These are phyloP conservation scores for Phyllosticta citrichinensis DNA, from an alignment of 2,329 filamentous ascomycete species.

Conservation along the genomic window DNA sequence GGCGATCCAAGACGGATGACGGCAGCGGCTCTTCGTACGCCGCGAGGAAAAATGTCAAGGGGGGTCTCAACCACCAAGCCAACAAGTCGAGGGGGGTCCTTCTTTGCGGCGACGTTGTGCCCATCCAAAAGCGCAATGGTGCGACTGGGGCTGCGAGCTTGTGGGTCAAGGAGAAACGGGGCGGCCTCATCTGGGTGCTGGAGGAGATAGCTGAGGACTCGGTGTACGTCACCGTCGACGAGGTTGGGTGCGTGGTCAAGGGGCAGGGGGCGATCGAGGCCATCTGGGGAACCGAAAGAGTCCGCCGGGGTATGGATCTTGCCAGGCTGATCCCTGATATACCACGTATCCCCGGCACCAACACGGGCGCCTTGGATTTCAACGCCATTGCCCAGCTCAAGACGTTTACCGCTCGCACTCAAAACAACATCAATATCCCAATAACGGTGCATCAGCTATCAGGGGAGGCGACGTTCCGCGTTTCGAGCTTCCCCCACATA, in stretches of 20 bases:
- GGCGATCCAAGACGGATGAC: slow-evolving; percentile 56
- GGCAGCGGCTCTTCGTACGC: slow-evolving; percentile 41
- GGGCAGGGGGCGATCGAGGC: slow-evolving; percentile 66
- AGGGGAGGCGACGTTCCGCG: slow-evolving; percentile 60
- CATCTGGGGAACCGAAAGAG: slow-evolving; percentile 71
- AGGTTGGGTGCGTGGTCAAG: slow-evolving; percentile 62
- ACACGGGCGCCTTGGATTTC: slow-evolving; percentile 67
- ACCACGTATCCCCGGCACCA: slow-evolving; percentile 63
- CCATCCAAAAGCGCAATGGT: slow-evolving; percentile 92
- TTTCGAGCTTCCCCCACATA: slow-evolving; percentile 95
- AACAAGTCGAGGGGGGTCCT: slow-evolving; percentile 80
- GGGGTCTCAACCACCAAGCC: slow-evolving; percentile 55
- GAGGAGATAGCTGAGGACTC: slow-evolving; percentile 97
- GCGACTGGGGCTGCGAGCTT: slow-evolving; percentile 84
- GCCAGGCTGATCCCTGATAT: slow-evolving; percentile 71
- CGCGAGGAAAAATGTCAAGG: slow-evolving; percentile 40
- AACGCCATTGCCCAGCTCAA: slow-evolving; percentile 60
- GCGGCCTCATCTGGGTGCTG: slow-evolving; percentile 91
- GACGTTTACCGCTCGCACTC: slow-evolving; percentile 78
- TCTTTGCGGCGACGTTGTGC: slow-evolving; percentile 94
- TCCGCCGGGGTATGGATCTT: slow-evolving; percentile 61
- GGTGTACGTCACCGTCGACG: slow-evolving; percentile 64
- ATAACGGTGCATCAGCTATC: slow-evolving; percentile 67
- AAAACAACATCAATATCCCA: slow-evolving; percentile 70
- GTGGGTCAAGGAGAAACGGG: slow-evolving; percentile 96